These are phyloP conservation scores for Agaricus sinodeliciosus DNA, from an alignment of 768 basidiomycete species.

Conservation along the genomic window DNA sequence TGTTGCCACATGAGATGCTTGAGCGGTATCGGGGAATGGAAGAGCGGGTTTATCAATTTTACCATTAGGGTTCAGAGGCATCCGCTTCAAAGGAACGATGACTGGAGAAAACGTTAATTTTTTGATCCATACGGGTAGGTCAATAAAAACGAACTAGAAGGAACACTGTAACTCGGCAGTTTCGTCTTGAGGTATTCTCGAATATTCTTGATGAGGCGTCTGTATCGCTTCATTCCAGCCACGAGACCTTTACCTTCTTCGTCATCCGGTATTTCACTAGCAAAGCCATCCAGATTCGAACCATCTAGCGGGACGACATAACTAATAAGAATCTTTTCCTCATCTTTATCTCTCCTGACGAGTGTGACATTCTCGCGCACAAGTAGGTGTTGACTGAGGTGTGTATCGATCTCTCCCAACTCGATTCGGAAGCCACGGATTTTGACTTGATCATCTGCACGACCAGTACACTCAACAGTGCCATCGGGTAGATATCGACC, in stretches of 20 bases:
- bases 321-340: conserved; percentile 96
- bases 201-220: conserved; percentile 86
- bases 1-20: conserved; percentile 43
- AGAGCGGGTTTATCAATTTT: conserved; percentile 98
- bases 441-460: conserved; percentile 98
- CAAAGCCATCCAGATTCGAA: conserved; percentile 57
- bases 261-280: conserved; percentile 55
- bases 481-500: conserved; percentile 92
- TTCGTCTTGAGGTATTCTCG: conserved; percentile 96
- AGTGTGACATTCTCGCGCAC: conserved; percentile 98
- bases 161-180: conserved; percentile 90
- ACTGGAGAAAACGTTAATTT: conserved; percentile 39
- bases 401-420: conserved; percentile 95
- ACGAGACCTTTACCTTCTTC: conserved; percentile 58
- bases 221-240: conserved; percentile 78
- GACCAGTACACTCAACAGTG: conserved; percentile 91
- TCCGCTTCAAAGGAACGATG: conserved; percentile 88
- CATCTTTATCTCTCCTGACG: conserved; percentile 95
- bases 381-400: conserved; percentile 87
- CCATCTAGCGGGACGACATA: conserved; percentile 91
- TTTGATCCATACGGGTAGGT: neutral
- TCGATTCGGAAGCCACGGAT: conserved; percentile 99
- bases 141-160: conserved; percentile 58
- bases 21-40: conserved; percentile 96
- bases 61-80: conserved; percentile 98